Base-by-base conservation (phyloP, 2,329 filamentous ascomycete species). In the Penicillium sp. region DNA sequence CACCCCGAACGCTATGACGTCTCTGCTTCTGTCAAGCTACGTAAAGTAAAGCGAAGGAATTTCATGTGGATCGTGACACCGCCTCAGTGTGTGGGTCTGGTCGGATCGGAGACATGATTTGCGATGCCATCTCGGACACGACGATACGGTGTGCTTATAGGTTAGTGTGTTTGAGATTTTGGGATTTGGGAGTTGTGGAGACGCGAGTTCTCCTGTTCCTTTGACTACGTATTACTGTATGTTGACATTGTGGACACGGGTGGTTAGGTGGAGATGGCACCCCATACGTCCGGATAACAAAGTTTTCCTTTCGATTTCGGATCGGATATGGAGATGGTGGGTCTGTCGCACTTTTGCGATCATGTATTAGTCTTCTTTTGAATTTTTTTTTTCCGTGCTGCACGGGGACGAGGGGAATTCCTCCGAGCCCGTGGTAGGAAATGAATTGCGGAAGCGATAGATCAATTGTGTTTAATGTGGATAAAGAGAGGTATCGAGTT, bases 61-160 rank as follows among this genome's bases (percentile, higher is more conserved):
- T 52, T 29, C 31, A 22, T 31, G 49, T 45, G 49, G 39, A 52
- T 31, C 49, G 41, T 37, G 50, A 48, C 52, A 53, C 44, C 52
- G 51, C 51, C 51, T 53, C 51, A 22, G 19, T 22, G 13, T 19
- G 50, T 45, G 50, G 50, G 29, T 31, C 27, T 5, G 3, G 16
- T n/a, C 21, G 19, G 33, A 49, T 49, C 47, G 31, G 21, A 19
- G 29, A 37, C 8, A 24, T 7, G 24, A 31, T 44, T 41, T 44
- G 13, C 26, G 16, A 22, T 16, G 43, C 14, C 33, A 53, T 53
- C 52, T 53, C 52, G 52, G 52, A n/a, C 44, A 48, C n/a, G 16
- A 19, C 24, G 33, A 53, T 39, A 21, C 8, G 31, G 29, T 1
- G n/a, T 13, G 16, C 19, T 22, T 21, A 47, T 47, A 53, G 50